phyloP scores from a whole-genome alignment of 805 yeast genomes.

The Wickerhamomyces canadensis region DNA sequence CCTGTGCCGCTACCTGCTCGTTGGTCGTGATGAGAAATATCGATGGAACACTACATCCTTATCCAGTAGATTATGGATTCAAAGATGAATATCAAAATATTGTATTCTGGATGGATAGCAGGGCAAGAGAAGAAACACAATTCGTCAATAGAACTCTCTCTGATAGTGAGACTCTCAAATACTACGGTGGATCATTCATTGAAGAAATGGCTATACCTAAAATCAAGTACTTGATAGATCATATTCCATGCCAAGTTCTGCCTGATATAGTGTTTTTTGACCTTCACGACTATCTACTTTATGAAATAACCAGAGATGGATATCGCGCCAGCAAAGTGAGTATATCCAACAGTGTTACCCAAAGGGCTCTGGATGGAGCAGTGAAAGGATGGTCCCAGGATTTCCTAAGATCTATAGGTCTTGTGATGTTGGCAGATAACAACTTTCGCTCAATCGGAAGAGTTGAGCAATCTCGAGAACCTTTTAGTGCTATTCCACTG shows the following conservation, averaged over 20 bases:
- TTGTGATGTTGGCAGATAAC: slow-evolving; percentile 11
- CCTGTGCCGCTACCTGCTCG: slow-evolving; percentile 56
- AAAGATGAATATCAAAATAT: slow-evolving; percentile 31
- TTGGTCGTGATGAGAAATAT: slow-evolving; percentile 38
- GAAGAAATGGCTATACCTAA: slow-evolving; percentile 60
- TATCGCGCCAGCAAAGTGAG: slow-evolving; percentile 7
- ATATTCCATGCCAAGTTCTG: slow-evolving; percentile 15
- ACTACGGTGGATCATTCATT: slow-evolving; percentile 40
- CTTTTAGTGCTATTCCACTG: slow-evolving; percentile 14
- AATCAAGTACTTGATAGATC: slow-evolving; percentile 32
- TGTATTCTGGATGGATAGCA: slow-evolving; percentile 57
- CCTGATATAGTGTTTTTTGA: slow-evolving; percentile 38
- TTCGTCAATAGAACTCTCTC: slow-evolving; percentile 10
- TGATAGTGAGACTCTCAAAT: slow-evolving; percentile 17
- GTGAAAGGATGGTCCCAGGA: slow-evolving; percentile 45
- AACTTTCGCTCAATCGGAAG: slow-evolving; percentile 26
- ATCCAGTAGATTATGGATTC: slow-evolving; percentile 26
- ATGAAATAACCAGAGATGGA: slow-evolving; percentile 19
- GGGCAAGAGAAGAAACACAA: slow-evolving; percentile 33
- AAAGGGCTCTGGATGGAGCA: slow-evolving; percentile 50
- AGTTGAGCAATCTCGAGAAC: slow-evolving; percentile 18
- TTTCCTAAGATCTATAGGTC: slow-evolving; percentile 21
- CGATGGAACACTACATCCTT: slow-evolving; percentile 22
- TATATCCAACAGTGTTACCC: slow-evolving; percentile 9
- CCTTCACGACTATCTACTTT: slow-evolving; percentile 41